phyloP scores from a whole-genome alignment of 2,329 filamentous ascomycete species.

The Cladophialophora carrionii region DNA sequence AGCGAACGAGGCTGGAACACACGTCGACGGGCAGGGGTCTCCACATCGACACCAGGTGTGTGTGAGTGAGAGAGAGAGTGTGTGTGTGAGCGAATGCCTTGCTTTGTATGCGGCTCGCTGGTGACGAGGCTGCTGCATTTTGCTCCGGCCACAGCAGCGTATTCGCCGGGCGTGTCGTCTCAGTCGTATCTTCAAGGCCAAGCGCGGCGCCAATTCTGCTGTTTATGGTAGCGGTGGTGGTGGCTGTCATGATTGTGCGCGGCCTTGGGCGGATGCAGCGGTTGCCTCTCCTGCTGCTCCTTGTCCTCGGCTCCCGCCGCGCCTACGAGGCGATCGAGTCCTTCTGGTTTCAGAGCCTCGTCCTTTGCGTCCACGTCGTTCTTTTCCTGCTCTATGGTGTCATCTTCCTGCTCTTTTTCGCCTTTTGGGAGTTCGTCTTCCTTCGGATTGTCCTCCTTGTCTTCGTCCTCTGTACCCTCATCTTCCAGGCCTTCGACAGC shows the following conservation, averaged over 20 bases:
- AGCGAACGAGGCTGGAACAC: not conserved
- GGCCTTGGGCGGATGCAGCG: not conserved
- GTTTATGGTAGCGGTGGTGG: conserved; percentile 17
- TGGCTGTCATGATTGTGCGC: not conserved
- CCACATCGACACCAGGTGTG: not conserved
- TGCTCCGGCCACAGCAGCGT: not conserved
- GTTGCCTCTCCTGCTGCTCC: not conserved
- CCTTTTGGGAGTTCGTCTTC: conserved; percentile 7
- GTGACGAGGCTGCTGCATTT: not conserved
- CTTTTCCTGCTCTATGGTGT: not conserved
- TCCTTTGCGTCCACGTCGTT: conserved; percentile 7
- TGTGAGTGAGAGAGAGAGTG: too few relatives aligned
- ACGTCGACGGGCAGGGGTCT: not conserved
- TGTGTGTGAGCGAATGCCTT: not conserved
- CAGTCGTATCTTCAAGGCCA: conserved; percentile 11
- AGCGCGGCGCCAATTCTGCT: conserved; percentile 12
- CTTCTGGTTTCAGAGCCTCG: not conserved
- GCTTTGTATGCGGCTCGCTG: not conserved
- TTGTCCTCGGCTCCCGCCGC: conserved; percentile 2
- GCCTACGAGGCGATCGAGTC: not conserved
- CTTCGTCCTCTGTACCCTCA: conserved; percentile 1
- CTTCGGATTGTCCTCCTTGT: conserved; percentile 13
- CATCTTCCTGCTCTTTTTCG: conserved; percentile 7
- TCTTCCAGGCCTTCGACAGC: conserved; percentile 9
- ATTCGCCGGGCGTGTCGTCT: not conserved